These are phyloP conservation scores for Phytophthora tubulina DNA, from an alignment of 352 stramenopile genomes.

Conservation along the genomic window DNA sequence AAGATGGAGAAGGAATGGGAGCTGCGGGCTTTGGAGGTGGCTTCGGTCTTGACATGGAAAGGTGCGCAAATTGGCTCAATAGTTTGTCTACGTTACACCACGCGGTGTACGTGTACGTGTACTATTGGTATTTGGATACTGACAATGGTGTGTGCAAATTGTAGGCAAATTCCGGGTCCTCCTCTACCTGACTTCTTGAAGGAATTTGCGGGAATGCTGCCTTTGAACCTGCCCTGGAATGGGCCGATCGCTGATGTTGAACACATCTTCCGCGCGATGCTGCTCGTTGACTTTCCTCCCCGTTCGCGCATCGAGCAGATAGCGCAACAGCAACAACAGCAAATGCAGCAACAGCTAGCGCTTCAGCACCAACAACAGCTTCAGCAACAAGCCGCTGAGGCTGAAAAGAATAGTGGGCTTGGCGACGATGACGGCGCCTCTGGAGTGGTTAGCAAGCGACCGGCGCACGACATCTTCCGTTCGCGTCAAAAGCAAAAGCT, in stretches of 20 bases:
- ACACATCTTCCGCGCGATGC: slow-evolving; percentile 87
- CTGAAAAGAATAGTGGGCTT: slow-evolving; percentile 52
- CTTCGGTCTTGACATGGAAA: slow-evolving; percentile 57
- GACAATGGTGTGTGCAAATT: slow-evolving; percentile 2
- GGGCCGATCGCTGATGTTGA: slow-evolving; percentile 88
- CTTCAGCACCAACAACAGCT: slow-evolving; percentile 67
- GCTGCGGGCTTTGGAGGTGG: slow-evolving; percentile 28
- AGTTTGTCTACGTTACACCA: not conserved
- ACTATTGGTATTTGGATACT: slow-evolving; percentile 4
- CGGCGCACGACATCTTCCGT: slow-evolving; percentile 88
- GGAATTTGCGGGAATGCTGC: slow-evolving; percentile 84
- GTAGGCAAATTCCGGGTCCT: slow-evolving; percentile 74
- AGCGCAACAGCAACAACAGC: slow-evolving; percentile 71
- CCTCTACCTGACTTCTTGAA: slow-evolving; percentile 88
- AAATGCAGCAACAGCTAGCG: slow-evolving; percentile 64
- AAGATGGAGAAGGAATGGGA: slow-evolving; percentile 40
- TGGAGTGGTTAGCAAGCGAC: slow-evolving; percentile 82
- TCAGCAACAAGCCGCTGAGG: slow-evolving; percentile 63
- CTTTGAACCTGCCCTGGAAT: slow-evolving; percentile 86
- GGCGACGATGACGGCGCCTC: slow-evolving; percentile 54
- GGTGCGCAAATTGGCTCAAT: slow-evolving; percentile 32
- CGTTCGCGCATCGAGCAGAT: slow-evolving; percentile 77
- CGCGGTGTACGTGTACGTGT: not conserved
- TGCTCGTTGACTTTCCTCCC: slow-evolving; percentile 84
- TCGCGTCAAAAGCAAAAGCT: slow-evolving; percentile 89